phyloP scores from a whole-genome alignment of 192 early-diverging fungal genomes.

The Backusella parvicylindrica region DNA sequence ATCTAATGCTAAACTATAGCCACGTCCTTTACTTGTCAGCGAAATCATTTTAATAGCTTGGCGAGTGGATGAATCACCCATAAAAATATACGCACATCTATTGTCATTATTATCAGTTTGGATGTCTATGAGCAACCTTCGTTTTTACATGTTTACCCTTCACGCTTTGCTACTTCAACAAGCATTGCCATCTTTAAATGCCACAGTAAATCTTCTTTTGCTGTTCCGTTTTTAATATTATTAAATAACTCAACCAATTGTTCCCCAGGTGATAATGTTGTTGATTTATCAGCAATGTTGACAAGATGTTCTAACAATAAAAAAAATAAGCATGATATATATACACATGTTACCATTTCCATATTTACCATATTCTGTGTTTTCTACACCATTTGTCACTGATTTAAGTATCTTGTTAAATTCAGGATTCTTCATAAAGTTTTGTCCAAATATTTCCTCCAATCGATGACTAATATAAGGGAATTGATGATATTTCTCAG shows the following conservation, averaged over 20 bases:
- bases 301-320: slow-evolving; percentile 15
- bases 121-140: neutral
- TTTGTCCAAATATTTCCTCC: slow-evolving; percentile 63
- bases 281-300: neutral
- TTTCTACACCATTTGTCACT: slow-evolving; percentile 1
- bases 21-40: slow-evolving; percentile 79
- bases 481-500: slow-evolving; percentile 38
- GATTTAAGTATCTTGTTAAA: slow-evolving; percentile 36
- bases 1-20: slow-evolving; percentile 79
- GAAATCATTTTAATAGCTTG: slow-evolving; percentile 76
- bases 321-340: neutral
- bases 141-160: slow-evolving; percentile 33
- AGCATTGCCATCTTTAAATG: slow-evolving; percentile 61
- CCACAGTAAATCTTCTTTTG: slow-evolving; percentile 69
- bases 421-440: slow-evolving; percentile 33
- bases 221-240: slow-evolving; percentile 53
- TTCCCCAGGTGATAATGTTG: slow-evolving; percentile 14
- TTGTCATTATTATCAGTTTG: neutral
- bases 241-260: slow-evolving; percentile 51
- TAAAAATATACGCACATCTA: slow-evolving; percentile 58
- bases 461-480: slow-evolving; percentile 42
- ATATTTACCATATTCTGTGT: slow-evolving; percentile 14
- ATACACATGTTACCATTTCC: neutral
- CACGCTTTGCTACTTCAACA: slow-evolving; percentile 43
- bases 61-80: slow-evolving; percentile 80